Conservation (phyloP, 2,329 filamentous ascomycete genomes). For the Fusarium miscanthi region DNA sequence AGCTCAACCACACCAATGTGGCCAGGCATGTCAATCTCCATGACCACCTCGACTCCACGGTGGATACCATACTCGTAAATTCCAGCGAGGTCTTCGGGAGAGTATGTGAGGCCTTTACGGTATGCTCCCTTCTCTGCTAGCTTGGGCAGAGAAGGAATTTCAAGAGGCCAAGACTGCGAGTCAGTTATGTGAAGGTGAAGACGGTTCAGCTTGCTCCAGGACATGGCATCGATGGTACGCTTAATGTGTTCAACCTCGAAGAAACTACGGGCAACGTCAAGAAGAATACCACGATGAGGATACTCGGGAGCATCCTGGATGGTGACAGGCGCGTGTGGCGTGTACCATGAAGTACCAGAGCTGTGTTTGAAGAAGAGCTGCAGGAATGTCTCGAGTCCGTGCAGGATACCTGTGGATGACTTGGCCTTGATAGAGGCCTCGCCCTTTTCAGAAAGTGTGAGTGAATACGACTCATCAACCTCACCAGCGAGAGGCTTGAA, state of each 20-base stretch:
- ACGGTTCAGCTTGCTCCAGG: slow-evolving; percentile 85
- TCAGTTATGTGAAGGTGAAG: slow-evolving; percentile 86
- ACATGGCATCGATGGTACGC: slow-evolving; percentile 78
- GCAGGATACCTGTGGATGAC: slow-evolving; percentile 75
- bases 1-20: slow-evolving; percentile 66
- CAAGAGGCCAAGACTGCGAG: slow-evolving; percentile 86
- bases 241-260: slow-evolving; percentile 75
- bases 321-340: slow-evolving; percentile 73
- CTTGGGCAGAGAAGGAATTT: slow-evolving; percentile 77
- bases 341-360: slow-evolving; percentile 70
- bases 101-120: slow-evolving; percentile 73
- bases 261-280: slow-evolving; percentile 81
- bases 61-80: slow-evolving; percentile 78
- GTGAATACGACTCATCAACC: slow-evolving; percentile 80
- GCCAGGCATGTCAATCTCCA: slow-evolving; percentile 72
- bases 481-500: slow-evolving; percentile 71
- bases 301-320: slow-evolving; percentile 82
- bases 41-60: slow-evolving; percentile 68
- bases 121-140: slow-evolving; percentile 81
- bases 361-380: slow-evolving; percentile 84
- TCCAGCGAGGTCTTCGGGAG: slow-evolving; percentile 68
- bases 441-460: slow-evolving; percentile 69
- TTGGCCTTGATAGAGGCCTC: slow-evolving; percentile 71
- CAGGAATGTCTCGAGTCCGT: slow-evolving; percentile 79
- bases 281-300: slow-evolving; percentile 79